These are phyloP conservation scores for Boletus rubescentipes DNA, from an alignment of 768 basidiomycete species.

Conservation along the genomic window DNA sequence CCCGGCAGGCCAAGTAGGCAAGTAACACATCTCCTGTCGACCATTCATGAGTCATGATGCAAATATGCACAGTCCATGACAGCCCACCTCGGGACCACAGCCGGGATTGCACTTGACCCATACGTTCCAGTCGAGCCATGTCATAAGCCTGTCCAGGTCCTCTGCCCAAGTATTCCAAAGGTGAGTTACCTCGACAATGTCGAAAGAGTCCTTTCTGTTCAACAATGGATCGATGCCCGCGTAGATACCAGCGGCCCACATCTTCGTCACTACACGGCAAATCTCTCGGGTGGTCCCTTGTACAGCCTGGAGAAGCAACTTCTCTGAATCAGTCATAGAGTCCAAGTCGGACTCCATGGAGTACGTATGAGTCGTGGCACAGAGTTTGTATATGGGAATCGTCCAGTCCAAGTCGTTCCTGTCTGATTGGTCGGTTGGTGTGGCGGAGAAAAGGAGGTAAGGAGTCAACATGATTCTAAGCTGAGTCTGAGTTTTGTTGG, in stretches of 20 bases:
- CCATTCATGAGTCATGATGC: not conserved
- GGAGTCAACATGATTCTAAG: constrained; percentile 31
- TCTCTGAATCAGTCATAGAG: constrained; percentile 30
- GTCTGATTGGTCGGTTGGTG: constrained; percentile 2
- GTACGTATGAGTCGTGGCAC: constrained; percentile 29
- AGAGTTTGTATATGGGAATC: constrained; percentile 28
- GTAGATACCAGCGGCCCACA: constrained; percentile 45
- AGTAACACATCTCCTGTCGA: constrained; percentile 26
- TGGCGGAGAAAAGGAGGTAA: constrained; percentile 22
- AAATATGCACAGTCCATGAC: no score
- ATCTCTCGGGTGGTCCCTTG: constrained; percentile 43
- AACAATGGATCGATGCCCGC: constrained; percentile 16
- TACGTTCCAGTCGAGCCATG: constrained; percentile 52
- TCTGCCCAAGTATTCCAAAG: constrained; percentile 35
- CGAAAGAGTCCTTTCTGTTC: not conserved
- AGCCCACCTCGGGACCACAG: constrained; percentile 45
- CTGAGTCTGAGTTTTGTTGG: constrained; percentile 19
- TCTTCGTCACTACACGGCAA: constrained; percentile 42
- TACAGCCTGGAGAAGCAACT: constrained; percentile 25
- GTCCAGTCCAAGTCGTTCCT: constrained; percentile 25
- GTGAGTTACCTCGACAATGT: not conserved
- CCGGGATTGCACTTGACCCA: constrained; percentile 50
- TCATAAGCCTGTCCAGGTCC: constrained; percentile 39
- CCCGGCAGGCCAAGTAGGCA: constrained; percentile 25
- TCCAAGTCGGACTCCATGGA: not conserved